These are phyloP conservation scores for Chenopodium album DNA, from an alignment of 148 eudicot species.

Conservation along the genomic window DNA sequence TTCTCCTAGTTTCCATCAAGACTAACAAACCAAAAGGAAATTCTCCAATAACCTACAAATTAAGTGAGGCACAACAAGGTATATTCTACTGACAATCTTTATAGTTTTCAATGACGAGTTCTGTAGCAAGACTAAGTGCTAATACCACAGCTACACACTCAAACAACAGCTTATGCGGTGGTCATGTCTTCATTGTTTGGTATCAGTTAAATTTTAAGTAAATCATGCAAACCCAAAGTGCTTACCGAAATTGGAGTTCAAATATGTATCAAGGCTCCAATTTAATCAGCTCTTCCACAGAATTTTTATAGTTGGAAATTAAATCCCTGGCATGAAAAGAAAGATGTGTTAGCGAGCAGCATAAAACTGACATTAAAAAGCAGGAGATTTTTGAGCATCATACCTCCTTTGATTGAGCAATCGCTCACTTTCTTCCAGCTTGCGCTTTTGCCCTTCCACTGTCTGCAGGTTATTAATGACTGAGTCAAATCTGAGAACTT, in stretches of 20 bases:
- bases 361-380: not conserved
- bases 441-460: conserved; percentile 79
- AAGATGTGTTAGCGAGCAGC: conserved; percentile 2
- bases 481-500: not conserved
- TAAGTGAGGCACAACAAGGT: not conserved
- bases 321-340: conserved; percentile 50
- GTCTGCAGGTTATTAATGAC: conserved; percentile 41
- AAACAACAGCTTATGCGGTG: not conserved
- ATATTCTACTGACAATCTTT: not conserved
- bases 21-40: not conserved
- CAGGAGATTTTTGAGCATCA: conserved; percentile 2
- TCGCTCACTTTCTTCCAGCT: conserved; percentile 66
- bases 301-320: conserved; percentile 50
- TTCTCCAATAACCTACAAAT: not conserved
- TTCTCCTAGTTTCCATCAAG: not conserved
- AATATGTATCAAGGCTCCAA: conserved; percentile 37
- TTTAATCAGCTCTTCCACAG: conserved; percentile 60
- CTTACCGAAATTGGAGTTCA: conserved; percentile 7
- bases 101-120: not conserved
- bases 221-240: not conserved
- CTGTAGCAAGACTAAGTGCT: not conserved
- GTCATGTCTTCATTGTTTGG: not conserved
- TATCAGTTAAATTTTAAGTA: not conserved
- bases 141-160: not conserved
- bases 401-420: conserved; percentile 77